Evolutionary conservation across 1,284 basidiomycete species (phyloP), one percentile per base, ranked within the genome.

Genomic region (Cryptococcus sp.): DNA sequence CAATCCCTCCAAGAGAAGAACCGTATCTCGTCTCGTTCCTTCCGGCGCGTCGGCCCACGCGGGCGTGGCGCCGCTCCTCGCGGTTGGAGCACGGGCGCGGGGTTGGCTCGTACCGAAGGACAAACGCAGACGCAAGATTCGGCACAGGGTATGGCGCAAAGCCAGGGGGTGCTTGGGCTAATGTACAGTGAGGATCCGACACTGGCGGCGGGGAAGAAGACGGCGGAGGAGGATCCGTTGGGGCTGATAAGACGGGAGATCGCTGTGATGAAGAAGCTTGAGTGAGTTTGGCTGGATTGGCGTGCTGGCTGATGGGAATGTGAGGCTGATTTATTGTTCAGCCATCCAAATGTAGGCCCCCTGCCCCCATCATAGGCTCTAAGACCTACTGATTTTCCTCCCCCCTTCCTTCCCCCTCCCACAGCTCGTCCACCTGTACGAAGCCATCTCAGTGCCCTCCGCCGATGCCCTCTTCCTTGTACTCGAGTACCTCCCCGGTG

Each of bases 391-490:
- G 28, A 33, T n/a, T n/a, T n/a, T n/a, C n/a, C n/a, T n/a, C n/a
- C n/a, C n/a, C 7, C 24, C 16, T 69, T 49, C 57, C 64, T 57
- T 70, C 69, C 40, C 55, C 73, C 67, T 61, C 61, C 54, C 62
- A 28, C 73, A 81, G 73, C 74, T 84, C n/a, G 79, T 81, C 6
- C 72, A 74, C 28, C 73, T 83, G 1, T 80, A 78, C 68, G 82
- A 83, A 64, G 82, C 82, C 2, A 78, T 84, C 38, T 82, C 83
- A 24, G 81, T 83, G 3, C 77, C 80, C 2, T 71, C 72, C 39
- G 76, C 78, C 18, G 82, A 83, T 59, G 73, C 76, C 2, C 72
- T 83, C 3, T 81, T 81, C 64, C 79, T 83, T n/a, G 79, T 80
- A 3, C 76, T 81, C 53, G 80, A 80, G 59, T 79, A 79, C 52